These are phyloP conservation scores for Amoebophrya sp. DNA, from an alignment of 169 alveolate genomes.

Conservation along the genomic window DNA sequence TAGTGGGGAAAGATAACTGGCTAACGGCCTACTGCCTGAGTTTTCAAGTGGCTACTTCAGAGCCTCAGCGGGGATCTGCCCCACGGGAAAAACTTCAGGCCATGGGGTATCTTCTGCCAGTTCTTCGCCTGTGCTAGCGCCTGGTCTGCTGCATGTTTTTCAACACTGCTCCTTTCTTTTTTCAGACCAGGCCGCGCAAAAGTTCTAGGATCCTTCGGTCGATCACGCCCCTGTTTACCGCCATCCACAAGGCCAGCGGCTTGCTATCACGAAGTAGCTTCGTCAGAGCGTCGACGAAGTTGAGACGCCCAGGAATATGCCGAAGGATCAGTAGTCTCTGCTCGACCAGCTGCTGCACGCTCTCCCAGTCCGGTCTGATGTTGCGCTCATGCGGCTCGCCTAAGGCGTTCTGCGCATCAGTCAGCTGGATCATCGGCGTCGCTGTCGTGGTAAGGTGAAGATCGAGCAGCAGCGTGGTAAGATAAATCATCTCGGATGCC, in stretches of 20 bases:
- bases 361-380: neutral
- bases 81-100: too few relatives aligned
- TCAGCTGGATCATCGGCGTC: neutral
- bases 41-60: too few relatives aligned
- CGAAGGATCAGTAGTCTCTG: neutral
- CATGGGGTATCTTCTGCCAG: too few relatives aligned
- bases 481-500: neutral
- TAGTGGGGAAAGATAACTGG: too few relatives aligned
- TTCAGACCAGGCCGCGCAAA: neutral
- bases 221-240: neutral
- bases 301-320: neutral
- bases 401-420: neutral
- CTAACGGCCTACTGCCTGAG: too few relatives aligned
- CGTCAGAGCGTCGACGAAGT: neutral
- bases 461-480: neutral
- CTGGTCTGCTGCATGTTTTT: neutral
- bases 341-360: neutral
- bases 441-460: neutral
- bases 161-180: neutral
- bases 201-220: neutral
- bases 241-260: neutral
- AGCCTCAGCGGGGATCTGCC: too few relatives aligned
- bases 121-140: neutral
- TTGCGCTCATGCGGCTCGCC: neutral
- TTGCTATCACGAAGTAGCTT: neutral